Evolutionary conservation across 108 stramenopile genomes (phyloP).

Genomic region (Parietichytrium sp.): DNA sequence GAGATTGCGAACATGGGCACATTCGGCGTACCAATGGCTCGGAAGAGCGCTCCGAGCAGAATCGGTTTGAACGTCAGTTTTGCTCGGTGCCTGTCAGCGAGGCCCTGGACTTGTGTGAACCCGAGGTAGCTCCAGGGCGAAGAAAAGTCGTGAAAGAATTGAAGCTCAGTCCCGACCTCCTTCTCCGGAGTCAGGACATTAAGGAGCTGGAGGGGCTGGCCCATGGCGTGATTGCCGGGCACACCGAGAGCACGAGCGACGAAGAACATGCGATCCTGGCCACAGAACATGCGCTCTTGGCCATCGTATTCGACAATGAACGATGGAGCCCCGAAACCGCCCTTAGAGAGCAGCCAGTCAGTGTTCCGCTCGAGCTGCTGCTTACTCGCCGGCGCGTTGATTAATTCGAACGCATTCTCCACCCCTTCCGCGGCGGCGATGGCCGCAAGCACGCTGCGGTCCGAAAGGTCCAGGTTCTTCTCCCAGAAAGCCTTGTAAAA

Average conservation of each 20-base stretch:
- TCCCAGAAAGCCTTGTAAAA: constrained; percentile 14
- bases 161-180: neutral
- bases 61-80: neutral
- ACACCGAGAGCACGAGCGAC: neutral
- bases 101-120: neutral
- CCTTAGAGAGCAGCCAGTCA: neutral
- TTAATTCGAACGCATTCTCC: neutral
- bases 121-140: constrained; percentile 19
- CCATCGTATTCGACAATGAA: neutral
- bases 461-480: neutral
- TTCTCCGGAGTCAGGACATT: neutral
- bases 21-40: constrained; percentile 19
- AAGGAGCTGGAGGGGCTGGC: neutral
- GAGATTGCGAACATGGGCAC: constrained; percentile 29
- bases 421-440: neutral
- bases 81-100: neutral
- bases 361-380: neutral
- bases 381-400: neutral
- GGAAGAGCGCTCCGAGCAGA: neutral
- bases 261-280: constrained; percentile 9
- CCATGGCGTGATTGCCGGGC: neutral
- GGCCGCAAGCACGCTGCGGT: neutral
- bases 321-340: neutral
- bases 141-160: constrained; percentile 23
- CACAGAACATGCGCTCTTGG: neutral